Evolutionary conservation across 257 asterid species (phyloP), one percentile per base, ranked within the genome.

Genomic region (Forsythia suspensa): DNA sequence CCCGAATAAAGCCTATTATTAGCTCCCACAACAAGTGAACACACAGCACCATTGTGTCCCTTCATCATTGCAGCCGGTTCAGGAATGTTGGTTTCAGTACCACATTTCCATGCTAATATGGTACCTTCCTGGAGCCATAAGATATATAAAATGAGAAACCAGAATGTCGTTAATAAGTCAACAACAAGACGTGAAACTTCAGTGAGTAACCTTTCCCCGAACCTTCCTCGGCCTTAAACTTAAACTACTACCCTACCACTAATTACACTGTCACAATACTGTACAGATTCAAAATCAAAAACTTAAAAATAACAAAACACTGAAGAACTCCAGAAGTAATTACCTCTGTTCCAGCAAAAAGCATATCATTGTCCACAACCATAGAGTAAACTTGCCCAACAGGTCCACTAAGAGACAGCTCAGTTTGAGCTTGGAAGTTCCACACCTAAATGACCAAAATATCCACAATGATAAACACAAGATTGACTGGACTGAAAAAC

Each of bases 281-380:
- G 5, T 0, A 57, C 59, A 73, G 5, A 34, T 15, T 1, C 36
- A 41, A 0, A 10, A 4, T 20, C 13, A 29, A 8, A 72, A 4
- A 21, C 40, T n/a, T 43, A 61, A 65, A 11, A 59, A 72, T 29
- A 72, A 0, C 52, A 18, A 52, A 79, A 37, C 69, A 55, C 13
- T 44, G 52, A 67, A 15, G 65, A 55, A 20, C 65, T 55, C 9
- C 65, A 18, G 6, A 8, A 29, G 8, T 41, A 46, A 24, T 59
- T 74, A 90, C 96, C 92, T 91, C 90, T 70, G 76, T 85, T 46
- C 97, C 97, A 70, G 92, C 97, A 80, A 88, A 86, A 75, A 90
- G 74, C 79, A 66, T 71, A 78, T 86, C 86, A 74, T 81, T 80
- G 44, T 73, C 86, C 39, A 73, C 79, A 51, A 52, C 86, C 71